Evolutionary conservation across 768 basidiomycete species (phyloP).

Genomic region (Boletus tylopilopsis): DNA sequence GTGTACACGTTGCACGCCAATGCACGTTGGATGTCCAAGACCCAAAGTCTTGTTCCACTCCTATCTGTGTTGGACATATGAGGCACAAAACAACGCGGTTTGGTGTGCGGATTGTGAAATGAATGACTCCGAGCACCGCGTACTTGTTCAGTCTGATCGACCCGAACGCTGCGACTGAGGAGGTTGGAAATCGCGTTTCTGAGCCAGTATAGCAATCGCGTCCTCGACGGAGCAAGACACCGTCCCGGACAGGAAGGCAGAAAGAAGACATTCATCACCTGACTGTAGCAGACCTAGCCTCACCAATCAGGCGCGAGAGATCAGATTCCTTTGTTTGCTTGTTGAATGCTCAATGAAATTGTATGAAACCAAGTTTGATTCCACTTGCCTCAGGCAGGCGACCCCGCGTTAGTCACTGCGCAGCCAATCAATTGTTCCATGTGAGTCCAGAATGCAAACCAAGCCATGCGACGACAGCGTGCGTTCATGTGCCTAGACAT

Average conservation of each 20-base stretch:
- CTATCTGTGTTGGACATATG: constrained; percentile 12
- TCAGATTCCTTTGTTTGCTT: constrained; percentile 1
- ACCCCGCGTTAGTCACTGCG: constrained; percentile 15
- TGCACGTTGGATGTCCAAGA: constrained; percentile 15
- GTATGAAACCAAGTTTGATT: constrained; percentile 5
- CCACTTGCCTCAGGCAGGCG: constrained; percentile 8
- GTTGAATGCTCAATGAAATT: not conserved
- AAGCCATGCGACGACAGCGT: constrained; percentile 18
- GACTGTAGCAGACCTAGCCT: constrained; percentile 11
- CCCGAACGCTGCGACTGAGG: not conserved
- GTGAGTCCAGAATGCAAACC: not conserved
- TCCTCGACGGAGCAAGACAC: constrained; percentile 16
- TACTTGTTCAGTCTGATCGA: constrained; percentile 4
- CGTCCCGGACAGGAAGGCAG: constrained; percentile 10
- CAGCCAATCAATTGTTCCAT: constrained; percentile 7
- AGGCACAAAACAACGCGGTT: constrained; percentile 11
- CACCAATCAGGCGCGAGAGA: constrained; percentile 21
- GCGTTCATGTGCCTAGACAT: constrained; percentile 19
- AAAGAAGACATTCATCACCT: constrained; percentile 9
- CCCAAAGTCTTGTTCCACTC: constrained; percentile 5
- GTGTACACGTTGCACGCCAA: constrained; percentile 21
- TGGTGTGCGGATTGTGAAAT: constrained; percentile 5
- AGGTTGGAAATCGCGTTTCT: constrained; percentile 14
- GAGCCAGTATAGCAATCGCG: constrained; percentile 14
- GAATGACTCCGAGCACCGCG: constrained; percentile 19